These are phyloP conservation scores for Leishmania tropica DNA, from an alignment of 208 protist species.

Conservation along the genomic window DNA sequence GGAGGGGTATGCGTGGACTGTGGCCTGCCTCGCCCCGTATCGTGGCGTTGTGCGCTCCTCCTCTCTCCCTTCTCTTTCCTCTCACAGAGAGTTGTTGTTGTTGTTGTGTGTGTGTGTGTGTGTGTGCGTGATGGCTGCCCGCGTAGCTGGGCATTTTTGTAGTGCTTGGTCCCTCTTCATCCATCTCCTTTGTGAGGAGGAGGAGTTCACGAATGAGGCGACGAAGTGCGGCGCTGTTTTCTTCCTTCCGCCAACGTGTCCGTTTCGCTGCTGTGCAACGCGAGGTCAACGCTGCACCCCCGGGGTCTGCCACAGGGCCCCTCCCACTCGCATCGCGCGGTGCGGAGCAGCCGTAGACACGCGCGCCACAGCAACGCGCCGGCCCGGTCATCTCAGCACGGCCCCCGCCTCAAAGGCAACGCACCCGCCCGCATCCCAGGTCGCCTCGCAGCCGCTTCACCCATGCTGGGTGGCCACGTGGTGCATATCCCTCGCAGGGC, in stretches of 20 bases:
- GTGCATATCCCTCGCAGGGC: too few species aligned
- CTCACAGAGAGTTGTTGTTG: neutral
- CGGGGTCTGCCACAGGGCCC: neutral
- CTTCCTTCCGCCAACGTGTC: neutral
- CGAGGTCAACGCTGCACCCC: neutral
- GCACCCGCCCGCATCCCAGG: too few species aligned
- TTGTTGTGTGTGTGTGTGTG: neutral
- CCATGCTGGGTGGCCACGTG: neutral
- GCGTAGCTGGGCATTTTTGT: neutral
- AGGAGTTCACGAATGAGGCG: neutral
- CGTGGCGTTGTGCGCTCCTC: neutral
- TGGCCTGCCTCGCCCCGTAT: neutral
- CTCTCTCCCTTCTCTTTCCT: neutral
- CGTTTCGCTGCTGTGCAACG: neutral
- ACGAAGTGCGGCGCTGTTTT: neutral
- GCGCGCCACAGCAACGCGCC: neutral
- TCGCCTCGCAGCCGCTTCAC: neutral
- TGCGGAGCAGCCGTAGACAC: neutral
- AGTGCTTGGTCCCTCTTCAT: neutral
- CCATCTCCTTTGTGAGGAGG: neutral
- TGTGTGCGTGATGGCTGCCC: neutral
- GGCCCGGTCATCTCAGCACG: too few species aligned
- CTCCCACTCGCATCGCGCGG: neutral
- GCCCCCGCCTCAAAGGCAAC: too few species aligned
- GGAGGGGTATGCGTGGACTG: neutral